These are phyloP conservation scores for Penicillium cataractarum DNA, from an alignment of 495 filamentous ascomycete genomes.

Conservation along the genomic window DNA sequence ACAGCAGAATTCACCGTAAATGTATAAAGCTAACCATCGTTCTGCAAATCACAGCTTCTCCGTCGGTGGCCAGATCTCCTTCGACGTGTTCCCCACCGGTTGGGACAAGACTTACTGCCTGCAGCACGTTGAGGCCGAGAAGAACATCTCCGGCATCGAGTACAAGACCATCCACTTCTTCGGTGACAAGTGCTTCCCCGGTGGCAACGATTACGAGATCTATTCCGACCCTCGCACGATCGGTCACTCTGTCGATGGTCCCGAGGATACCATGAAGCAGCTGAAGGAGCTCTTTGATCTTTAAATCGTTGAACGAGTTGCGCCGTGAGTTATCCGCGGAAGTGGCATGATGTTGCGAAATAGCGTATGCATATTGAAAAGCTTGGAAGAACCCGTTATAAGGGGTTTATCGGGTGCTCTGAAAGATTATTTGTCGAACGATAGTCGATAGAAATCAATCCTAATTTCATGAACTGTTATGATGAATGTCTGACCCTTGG, in stretches of 20 bases:
- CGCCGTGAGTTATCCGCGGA: slow-evolving; percentile 8
- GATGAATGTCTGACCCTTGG: slow-evolving; percentile 1
- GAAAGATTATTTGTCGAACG: neutral
- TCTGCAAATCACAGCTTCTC: slow-evolving; percentile 63
- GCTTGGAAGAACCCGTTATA: neutral
- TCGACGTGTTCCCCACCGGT: slow-evolving; percentile 94
- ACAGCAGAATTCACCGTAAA: neutral
- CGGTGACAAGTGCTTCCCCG: slow-evolving; percentile 86
- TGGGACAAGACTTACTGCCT: slow-evolving; percentile 99
- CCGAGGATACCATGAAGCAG: slow-evolving; percentile 77
- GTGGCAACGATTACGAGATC: slow-evolving; percentile 97
- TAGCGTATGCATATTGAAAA: slow-evolving; percentile 18
- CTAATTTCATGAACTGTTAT: slow-evolving; percentile 16
- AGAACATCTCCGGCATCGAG: slow-evolving; percentile 68
- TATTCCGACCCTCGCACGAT: slow-evolving; percentile 77
- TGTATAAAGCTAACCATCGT: slow-evolving; percentile 4
- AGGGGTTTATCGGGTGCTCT: neutral
- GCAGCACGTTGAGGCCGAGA: slow-evolving; percentile 81
- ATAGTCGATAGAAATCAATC: slow-evolving; percentile 6
- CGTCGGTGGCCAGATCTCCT: slow-evolving; percentile 95
- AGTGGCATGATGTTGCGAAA: slow-evolving; percentile 16
- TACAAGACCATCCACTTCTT: slow-evolving; percentile 97
- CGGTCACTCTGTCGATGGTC: slow-evolving; percentile 79
- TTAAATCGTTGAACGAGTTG: slow-evolving; percentile 37
- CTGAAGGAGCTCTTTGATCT: slow-evolving; percentile 80